Base-by-base conservation (phyloP, 805 yeast genomes). In the Schwanniomyces yamadae region DNA sequence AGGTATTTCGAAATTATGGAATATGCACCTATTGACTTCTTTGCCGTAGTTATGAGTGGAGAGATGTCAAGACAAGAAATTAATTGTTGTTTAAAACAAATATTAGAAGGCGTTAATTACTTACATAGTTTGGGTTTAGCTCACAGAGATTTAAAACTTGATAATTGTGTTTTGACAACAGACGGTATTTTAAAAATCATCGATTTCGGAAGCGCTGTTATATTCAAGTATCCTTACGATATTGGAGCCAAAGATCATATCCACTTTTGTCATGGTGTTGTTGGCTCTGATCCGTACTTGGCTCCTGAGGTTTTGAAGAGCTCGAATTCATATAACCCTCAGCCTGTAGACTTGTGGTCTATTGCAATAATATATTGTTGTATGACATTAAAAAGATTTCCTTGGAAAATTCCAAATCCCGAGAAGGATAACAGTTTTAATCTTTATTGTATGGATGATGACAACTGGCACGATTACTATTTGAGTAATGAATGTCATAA, bases 321-420 rank as follows among this genome's bases (percentile, higher is more conserved):
- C 43, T 50, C 60, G 4, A 52, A 50, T 35, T 48, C 57, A 17
- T 89, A 89, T 54, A 95, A 86, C 56, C 96, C 96, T 11, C 74
- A 95, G 45, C 95, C 96, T 1, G 95, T 89, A 5, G 97, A 89
- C 64, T 78, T 89, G 30, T 89, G 97, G 97, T 85, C 95, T 5
- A 80, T 80, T 22, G 96, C 95, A 6, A 87, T 89, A 41, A 85
- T 89, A 32, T 85, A 84, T 61, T 86, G 95, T 48, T 89, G 96
- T 66, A 88, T 89, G 96, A 77, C 86, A 40, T 69, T 89, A 57
- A 83, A 87, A 55, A 84, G 88, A 63, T 89, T 89, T 63, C 96
- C 96, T 6, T 89, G 96, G 96, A 88, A 87, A 55, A 86, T 87
- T 6, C 96, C 97, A 6, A 83, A 86, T 52, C 60, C 80, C 32